Base-by-base conservation (phyloP, 352 stramenopile genomes). In the Phytophthora idaei region DNA sequence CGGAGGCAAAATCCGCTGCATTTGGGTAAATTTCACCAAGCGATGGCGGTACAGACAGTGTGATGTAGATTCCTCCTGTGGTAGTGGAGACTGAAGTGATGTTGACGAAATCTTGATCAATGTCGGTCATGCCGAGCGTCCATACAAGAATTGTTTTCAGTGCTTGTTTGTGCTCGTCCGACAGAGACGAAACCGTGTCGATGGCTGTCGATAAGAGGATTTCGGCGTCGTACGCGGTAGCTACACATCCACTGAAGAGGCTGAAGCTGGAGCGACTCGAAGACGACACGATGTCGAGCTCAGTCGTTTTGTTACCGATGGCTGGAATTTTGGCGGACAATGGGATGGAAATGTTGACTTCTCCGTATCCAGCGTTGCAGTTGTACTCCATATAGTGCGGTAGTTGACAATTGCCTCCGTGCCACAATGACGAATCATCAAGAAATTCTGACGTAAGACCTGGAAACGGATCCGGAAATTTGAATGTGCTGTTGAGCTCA, bases 351-450 rank as follows among this genome's bases (percentile, higher is more conserved):
- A 74, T 66, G n/a, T 74, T 74, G 42, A 74, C 45, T 58, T 71
- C 56, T 14, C 67, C 67, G 25, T 74, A 74, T 6, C 67, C 67
- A 10, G 67, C 61, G n/a, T 67, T 62, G 67, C 67, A 66, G 36
- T 71, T 67, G 51, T 74, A 74, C 36, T 74, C 67, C 67, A 74
- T 71, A n/a, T 61, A 74, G 17, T 74, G 67, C 1, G 67, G 67
- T 25, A 74, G 10, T n/a, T 36, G 45, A 15, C 67, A 74, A 28
- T 74, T 41, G 2, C 67, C 67, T 39, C 57, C 50, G 15, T 67
- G 61, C 67, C 61, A 74, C 27, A 74, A 14, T 10, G 67, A 74
- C 10, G 55, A 42, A 7, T 61, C 45, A 27, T 74, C 67, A 28
- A 74, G 29, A 62, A 64, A 71, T 17, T 57, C 21, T 0, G 67